These are phyloP conservation scores for Arthrobotrys sinensis DNA, from an alignment of 2,329 filamentous ascomycete genomes.

Conservation along the genomic window DNA sequence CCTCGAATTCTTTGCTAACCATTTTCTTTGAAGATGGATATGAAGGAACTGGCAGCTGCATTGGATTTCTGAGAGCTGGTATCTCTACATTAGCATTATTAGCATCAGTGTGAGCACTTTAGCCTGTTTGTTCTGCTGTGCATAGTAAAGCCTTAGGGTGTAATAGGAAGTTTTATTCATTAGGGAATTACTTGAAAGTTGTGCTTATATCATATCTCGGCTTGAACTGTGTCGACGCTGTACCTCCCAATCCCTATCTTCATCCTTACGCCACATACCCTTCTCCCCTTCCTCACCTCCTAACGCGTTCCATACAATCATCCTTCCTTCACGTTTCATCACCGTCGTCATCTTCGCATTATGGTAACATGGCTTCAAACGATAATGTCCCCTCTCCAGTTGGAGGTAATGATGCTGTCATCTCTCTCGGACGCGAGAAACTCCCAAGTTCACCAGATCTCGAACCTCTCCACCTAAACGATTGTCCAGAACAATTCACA, in stretches of 20 bases:
- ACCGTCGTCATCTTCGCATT: background rate
- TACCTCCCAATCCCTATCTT: background rate
- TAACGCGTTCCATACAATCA: too few relatives aligned
- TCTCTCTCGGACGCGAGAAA: background rate
- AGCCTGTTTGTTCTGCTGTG: conserved; percentile 9
- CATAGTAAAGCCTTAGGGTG: background rate
- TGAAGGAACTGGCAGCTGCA: conserved; percentile 53
- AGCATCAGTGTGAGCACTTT: background rate
- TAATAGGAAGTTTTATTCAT: too few relatives aligned
- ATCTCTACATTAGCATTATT: conserved; percentile 15
- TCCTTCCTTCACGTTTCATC: background rate
- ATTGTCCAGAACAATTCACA: background rate
- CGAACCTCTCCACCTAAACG: background rate
- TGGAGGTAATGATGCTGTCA: background rate
- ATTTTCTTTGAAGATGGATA: conserved; percentile 43
- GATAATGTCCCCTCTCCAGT: background rate
- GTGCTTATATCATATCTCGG: background rate
- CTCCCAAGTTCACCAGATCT: conserved; percentile 3
- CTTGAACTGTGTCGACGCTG: background rate
- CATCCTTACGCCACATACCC: background rate
- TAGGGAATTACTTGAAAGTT: background rate
- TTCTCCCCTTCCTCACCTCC: background rate
- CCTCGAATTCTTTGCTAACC: background rate
- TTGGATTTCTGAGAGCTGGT: conserved; percentile 56
- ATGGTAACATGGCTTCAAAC: background rate